Base-by-base conservation (phyloP, 2,329 filamentous ascomycete species). In the Colletotrichum paranaense region DNA sequence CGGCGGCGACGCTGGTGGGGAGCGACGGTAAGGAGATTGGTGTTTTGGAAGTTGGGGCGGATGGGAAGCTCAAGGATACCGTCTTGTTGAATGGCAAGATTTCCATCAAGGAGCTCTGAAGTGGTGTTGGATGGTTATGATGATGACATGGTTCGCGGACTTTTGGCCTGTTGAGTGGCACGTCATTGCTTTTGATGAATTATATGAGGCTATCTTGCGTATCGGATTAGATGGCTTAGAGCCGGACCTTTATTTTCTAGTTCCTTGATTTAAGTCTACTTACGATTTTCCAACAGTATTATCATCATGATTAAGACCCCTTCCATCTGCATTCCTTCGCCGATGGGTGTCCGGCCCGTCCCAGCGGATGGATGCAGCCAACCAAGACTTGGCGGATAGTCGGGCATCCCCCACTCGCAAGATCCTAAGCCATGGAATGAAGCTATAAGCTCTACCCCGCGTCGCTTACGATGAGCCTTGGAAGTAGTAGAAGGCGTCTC, bases 1-100 rank as follows among this genome's bases (percentile, higher is more conserved):
- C 85, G 2, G 85, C 79, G 73, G 79, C 85, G 0, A 79, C 80
- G 1, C 68, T 89, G 4, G 81, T 88, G 1, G 82, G 86, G 74
- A 81, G 77, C 1, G 80, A 86, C 3, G 87, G 87, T 1, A 82
- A 81, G 22, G 75, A 75, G 5, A 58, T 85, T n/a, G 86, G 84
- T 1, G 77, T 79, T 22, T 77, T 89, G 66, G 81, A 80, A 62
- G 79, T 87, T 11, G 83, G 79, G 7, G 74, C 78, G 1, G 79
- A 84, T 72, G 84, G 84, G 0, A 80, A 84, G 75, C 72, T 88
- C 26, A 80, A 80, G 52, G 83, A 84, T 5, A 81, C 79, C 22
- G 80, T 82, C 2, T 72, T 81, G 12, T 78, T 88, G 30, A 83
- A 81, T 73, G 87, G 87, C 19, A 74, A 76, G 28, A 67, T 76